Conservation (phyloP, 2,329 filamentous ascomycete species). For the Nectriaceae sp. region DNA sequence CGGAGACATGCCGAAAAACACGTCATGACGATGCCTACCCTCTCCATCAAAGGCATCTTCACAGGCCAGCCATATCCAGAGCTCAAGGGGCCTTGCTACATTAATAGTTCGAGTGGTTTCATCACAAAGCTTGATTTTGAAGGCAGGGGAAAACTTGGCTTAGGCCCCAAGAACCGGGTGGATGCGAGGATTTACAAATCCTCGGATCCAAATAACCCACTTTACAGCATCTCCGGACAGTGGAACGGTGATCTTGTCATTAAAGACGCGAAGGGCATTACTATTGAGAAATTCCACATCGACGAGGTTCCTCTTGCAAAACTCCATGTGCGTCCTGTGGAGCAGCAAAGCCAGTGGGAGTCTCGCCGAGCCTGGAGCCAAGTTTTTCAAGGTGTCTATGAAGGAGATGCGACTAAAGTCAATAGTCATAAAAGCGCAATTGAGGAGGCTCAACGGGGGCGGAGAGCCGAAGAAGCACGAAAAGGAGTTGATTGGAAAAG, state of each 20-base stretch:
- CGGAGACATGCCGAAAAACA: neutral
- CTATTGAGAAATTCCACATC: neutral
- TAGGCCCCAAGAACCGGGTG: constrained; percentile 18
- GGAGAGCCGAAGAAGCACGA: neutral
- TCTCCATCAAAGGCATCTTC: constrained; percentile 2
- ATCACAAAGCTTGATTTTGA: constrained; percentile 6
- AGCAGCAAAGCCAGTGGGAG: neutral
- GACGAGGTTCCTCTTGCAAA: neutral
- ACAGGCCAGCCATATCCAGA: constrained; percentile 8
- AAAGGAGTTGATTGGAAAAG: neutral
- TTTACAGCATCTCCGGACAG: neutral
- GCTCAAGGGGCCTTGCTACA: constrained; percentile 8
- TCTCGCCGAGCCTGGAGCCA: neutral
- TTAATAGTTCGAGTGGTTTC: constrained; percentile 7
- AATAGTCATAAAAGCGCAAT: neutral
- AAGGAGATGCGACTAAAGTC: neutral
- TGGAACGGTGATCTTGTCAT: neutral
- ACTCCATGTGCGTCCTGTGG: neutral
- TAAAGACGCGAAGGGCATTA: neutral
- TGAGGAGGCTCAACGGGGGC: neutral
- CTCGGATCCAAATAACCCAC: neutral
- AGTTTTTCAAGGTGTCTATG: neutral
- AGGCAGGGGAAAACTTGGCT: neutral
- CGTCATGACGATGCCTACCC: constrained; percentile 10
- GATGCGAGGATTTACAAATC: neutral